Evolutionary conservation across 306 rosid genomes (phyloP), one percentile per base, ranked within the genome.

Genomic region (Cyamopsis tetragonoloba): DNA sequence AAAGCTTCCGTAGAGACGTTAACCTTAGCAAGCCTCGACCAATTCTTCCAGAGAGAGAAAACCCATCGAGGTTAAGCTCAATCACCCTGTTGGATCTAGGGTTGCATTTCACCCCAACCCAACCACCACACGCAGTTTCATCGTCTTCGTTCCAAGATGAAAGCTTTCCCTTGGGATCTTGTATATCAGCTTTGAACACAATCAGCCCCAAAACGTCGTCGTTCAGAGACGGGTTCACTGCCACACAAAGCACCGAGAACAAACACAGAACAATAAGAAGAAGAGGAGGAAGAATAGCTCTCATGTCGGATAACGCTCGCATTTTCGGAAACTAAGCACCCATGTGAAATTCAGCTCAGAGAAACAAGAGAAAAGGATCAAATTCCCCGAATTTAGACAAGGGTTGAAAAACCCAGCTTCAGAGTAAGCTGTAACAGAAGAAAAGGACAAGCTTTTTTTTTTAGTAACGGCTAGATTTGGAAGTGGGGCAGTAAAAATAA

Each of bases 191-290:
- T 76, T 88, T 95, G 83, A 95, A 90, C 75, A 95, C 97, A 60
- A 95, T 90, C 72, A 95, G 70, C 26, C 97, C 99, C 87, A 95
- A 61, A 39, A 90, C 97, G 79, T 95, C 99, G 69, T 95, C 99
- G 82, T 90, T 95, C 38, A 95, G 74, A 15, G 95, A 85, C 3
- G 99, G 97, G 80, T 53, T 95, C 48, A 90, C 88, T 4, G 72
- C 80, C 59, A 77, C 54, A 11, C 81, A 56, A 35, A 82, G 31
- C 61, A 88, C 24, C 66, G 62, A 8, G 64, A 83, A 51, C 59
- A 86, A 34, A 11, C 70, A 46, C 24, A 42, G 11, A 18, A 37
- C n/a, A n/a, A n/a, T n/a, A n/a, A n/a, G n/a, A n/a, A n/a, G n/a
- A n/a, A n/a, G n/a, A n/a, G n/a, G n/a, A n/a, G n/a, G 32, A 44